Conservation (phyloP, 352 stramenopile species). For the Phytophthora tubulina region DNA sequence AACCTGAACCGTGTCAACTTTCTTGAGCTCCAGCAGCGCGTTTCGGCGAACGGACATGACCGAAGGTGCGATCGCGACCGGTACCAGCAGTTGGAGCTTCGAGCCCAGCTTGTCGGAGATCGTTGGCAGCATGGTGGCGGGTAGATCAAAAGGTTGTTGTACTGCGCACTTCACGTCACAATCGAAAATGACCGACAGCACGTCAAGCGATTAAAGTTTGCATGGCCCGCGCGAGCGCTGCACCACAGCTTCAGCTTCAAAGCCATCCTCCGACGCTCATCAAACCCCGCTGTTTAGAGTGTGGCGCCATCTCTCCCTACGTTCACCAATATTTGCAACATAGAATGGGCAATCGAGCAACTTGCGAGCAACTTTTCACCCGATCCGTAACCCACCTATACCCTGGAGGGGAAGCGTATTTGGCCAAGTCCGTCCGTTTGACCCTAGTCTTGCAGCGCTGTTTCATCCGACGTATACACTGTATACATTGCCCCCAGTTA, state of each 20-base stretch:
- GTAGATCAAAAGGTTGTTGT: background rate
- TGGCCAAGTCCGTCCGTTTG: too few relatives aligned
- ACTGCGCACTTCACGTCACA: background rate
- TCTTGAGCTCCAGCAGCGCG: slow-evolving; percentile 36
- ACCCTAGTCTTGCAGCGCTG: too few relatives aligned
- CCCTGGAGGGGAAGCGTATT: too few relatives aligned
- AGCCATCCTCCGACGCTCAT: slow-evolving; percentile 1
- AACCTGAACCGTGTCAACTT: slow-evolving; percentile 27
- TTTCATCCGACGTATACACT: slow-evolving; percentile 8
- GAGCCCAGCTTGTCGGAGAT: slow-evolving; percentile 30
- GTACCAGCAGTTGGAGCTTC: slow-evolving; percentile 31
- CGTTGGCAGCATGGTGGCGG: slow-evolving; percentile 26
- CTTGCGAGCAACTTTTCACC: too few relatives aligned
- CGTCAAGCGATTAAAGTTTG: background rate
- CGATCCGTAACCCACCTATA: too few relatives aligned
- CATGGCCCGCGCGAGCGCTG: background rate
- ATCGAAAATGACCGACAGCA: slow-evolving; percentile 30
- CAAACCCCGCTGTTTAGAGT: slow-evolving; percentile 23
- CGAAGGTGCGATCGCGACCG: slow-evolving; percentile 12
- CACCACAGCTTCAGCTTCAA: background rate
- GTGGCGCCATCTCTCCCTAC: too few relatives aligned
- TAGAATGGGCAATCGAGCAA: too few relatives aligned
- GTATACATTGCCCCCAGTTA: slow-evolving; percentile 4
- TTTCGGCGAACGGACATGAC: slow-evolving; percentile 21
- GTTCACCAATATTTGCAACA: too few relatives aligned